Percentiles rank a stretch among this genome's conserved stretches.
These are phyloP conservation scores for Hypoxylon rickii DNA, from an alignment of 495 filamentous ascomycete species.

Conservation along the genomic window DNA sequence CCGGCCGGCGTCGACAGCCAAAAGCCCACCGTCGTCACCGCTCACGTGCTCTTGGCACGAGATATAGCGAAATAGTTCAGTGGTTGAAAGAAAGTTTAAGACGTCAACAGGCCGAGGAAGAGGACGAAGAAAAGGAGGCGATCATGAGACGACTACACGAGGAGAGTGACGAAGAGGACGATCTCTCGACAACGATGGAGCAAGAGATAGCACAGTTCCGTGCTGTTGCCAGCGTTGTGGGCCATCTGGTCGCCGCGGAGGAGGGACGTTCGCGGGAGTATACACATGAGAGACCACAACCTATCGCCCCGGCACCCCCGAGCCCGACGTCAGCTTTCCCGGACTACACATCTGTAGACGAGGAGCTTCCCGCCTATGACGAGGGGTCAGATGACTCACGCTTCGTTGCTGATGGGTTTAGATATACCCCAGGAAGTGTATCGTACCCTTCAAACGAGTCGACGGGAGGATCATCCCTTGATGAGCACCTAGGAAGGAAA, in stretches of 20 bases:
- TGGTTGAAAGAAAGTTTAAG: slow-evolving; percentile 21
- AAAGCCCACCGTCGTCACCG: slow-evolving; percentile 44
- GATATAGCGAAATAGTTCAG: slow-evolving; percentile 17
- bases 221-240: slow-evolving; percentile 50
- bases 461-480: slow-evolving; percentile 31
- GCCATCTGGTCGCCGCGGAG: slow-evolving; percentile 50
- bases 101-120: slow-evolving; percentile 27
- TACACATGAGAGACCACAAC: slow-evolving; percentile 9
- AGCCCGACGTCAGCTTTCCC: slow-evolving; percentile 37
- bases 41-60: slow-evolving; percentile 9
- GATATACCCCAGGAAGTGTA: slow-evolving; percentile 39
- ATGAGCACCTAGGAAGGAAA: slow-evolving; percentile 36
- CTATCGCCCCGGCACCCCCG: slow-evolving; percentile 19
- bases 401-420: slow-evolving; percentile 43
- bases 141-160: slow-evolving; percentile 30
- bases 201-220: slow-evolving; percentile 56
- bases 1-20: slow-evolving; percentile 37
- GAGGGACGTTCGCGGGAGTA: slow-evolving; percentile 38
- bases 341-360: slow-evolving; percentile 40
- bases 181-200: slow-evolving; percentile 42
- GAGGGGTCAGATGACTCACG: slow-evolving; percentile 33
- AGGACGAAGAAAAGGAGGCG: slow-evolving; percentile 46
- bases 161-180: slow-evolving; percentile 33
- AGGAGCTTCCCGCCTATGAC: slow-evolving; percentile 45
- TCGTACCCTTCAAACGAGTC: slow-evolving; percentile 26